A percentile compares a stretch with the other conserved stretches of the same genome.
These are phyloP conservation scores for Hymenoscyphus fraxineus DNA, from an alignment of 2,329 filamentous ascomycete species.

Conservation along the genomic window DNA sequence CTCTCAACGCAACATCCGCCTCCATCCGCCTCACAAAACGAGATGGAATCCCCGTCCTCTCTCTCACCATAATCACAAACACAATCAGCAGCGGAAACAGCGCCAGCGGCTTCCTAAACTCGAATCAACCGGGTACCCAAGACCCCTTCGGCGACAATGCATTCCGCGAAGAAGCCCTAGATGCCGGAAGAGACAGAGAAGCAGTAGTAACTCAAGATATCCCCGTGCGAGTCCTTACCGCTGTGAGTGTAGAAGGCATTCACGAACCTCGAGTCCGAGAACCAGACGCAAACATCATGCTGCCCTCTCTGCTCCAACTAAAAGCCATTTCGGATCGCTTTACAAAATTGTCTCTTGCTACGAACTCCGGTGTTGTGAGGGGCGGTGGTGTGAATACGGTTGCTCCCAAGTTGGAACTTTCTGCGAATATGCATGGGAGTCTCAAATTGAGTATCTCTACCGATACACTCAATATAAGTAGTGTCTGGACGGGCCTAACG, in stretches of 20 bases:
- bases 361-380: conserved; percentile 26
- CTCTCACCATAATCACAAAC: conserved; percentile 81
- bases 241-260: conserved; percentile 81
- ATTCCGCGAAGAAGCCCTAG: conserved; percentile 48
- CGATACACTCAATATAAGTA: conserved; percentile 80
- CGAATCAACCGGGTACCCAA: conserved; percentile 32
- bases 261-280: conserved; percentile 89
- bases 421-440: conserved; percentile 91
- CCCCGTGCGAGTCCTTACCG: conserved; percentile 84
- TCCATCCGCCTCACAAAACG: conserved; percentile 91
- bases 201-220: conserved; percentile 94
- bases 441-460: conserved; percentile 76
- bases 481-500: conserved; percentile 77
- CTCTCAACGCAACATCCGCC: conserved; percentile 74
- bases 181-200: conserved; percentile 69
- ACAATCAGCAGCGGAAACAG: conserved; percentile 51
- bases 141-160: conserved; percentile 45
- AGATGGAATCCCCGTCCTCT: conserved; percentile 79
- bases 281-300: conserved; percentile 88
- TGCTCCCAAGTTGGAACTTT: conserved; percentile 73
- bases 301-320: conserved; percentile 81
- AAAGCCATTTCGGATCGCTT: conserved; percentile 95
- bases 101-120: conserved; percentile 31
- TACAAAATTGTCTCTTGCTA: conserved; percentile 71
- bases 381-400: conserved; percentile 25